Conservation (phyloP, 179 eudicot species). For the Dionaea muscipula region DNA sequence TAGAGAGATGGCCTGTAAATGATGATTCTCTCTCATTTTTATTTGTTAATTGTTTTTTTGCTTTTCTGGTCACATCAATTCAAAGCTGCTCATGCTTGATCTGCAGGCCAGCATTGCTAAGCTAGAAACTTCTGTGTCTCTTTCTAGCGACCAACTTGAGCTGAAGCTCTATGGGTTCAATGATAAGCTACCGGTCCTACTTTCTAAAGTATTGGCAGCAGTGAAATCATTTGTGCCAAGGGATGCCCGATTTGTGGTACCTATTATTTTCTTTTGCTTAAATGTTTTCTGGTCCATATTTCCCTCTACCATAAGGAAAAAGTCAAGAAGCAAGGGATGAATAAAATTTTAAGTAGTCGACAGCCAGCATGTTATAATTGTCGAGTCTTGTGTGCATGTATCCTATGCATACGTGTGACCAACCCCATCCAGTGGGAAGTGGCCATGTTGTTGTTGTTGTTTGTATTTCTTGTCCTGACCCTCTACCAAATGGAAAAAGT, state of each 20-base stretch:
- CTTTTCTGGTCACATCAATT: background rate
- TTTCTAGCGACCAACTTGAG: conserved; percentile 73
- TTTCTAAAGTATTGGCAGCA: conserved; percentile 55
- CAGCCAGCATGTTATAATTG: no score
- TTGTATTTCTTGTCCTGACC: background rate
- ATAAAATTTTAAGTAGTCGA: no score
- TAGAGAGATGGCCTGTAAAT: background rate
- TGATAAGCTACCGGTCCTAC: conserved; percentile 75
- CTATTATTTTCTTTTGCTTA: background rate
- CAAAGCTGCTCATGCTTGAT: background rate
- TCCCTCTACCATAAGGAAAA: no score
- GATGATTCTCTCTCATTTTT: background rate
- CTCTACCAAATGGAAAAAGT: background rate
- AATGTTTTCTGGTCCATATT: background rate
- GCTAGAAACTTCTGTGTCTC: conserved; percentile 81
- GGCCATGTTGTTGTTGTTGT: no score
- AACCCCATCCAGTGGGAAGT: no score
- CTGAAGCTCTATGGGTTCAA: conserved; percentile 85
- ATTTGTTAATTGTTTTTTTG: conserved; percentile 5
- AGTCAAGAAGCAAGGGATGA: no score
- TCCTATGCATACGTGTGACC: no score
- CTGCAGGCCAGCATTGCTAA: conserved; percentile 90
- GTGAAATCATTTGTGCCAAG: conserved; percentile 60
- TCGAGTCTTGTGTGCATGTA: no score
- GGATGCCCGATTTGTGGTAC: conserved; percentile 84